Percentiles rank a stretch among this genome's conserved stretches.
phyloP scores from a whole-genome alignment of 129 eudicot species.

The Calendula officinalis region DNA sequence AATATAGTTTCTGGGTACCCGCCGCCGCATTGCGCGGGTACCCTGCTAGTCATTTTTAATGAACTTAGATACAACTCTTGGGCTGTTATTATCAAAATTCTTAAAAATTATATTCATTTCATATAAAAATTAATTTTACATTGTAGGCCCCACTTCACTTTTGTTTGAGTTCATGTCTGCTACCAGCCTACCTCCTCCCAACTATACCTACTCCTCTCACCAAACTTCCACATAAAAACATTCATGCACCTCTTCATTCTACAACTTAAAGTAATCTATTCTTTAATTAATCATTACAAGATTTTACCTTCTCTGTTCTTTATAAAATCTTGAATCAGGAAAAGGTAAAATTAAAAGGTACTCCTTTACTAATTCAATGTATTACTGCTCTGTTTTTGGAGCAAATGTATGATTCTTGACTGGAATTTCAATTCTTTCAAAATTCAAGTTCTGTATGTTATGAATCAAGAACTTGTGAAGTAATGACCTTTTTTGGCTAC shows the following conservation, averaged over 20 bases:
- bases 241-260: slow-evolving; percentile 13
- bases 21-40: no score
- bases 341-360: slow-evolving; percentile 14
- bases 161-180: slow-evolving; percentile 28
- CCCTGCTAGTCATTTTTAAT: no score
- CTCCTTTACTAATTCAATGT: neutral
- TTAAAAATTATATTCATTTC: no score
- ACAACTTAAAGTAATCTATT: slow-evolving; percentile 4
- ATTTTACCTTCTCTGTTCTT: neutral
- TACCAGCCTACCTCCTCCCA: slow-evolving; percentile 4
- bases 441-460: neutral
- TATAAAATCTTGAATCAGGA: neutral
- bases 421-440: neutral
- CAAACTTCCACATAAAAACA: slow-evolving; percentile 21
- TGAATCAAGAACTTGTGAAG: slow-evolving; percentile 13
- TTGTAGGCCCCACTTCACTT: slow-evolving; percentile 18
- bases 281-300: neutral
- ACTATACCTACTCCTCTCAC: slow-evolving; percentile 34
- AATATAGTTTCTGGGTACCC: no score
- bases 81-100: no score
- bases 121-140: slow-evolving; percentile 14
- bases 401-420: slow-evolving; percentile 1
- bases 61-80: no score
- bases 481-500: slow-evolving; percentile 6
- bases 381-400: neutral